phyloP scores from a whole-genome alignment of 768 basidiomycete species.

The Boletellus ananas region DNA sequence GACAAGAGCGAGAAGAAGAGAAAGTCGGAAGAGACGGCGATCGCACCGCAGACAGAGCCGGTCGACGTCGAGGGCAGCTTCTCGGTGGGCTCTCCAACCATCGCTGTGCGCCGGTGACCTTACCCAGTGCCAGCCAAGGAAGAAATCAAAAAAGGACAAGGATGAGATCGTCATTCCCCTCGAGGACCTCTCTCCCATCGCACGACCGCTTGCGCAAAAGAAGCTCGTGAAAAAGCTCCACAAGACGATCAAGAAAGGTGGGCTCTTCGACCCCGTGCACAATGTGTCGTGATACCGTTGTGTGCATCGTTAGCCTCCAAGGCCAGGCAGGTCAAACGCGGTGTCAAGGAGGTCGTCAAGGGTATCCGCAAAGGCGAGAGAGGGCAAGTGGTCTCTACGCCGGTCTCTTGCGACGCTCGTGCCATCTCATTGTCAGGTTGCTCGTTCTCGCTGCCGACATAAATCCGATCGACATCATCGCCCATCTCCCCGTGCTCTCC shows the following conservation, averaged over 20 bases:
- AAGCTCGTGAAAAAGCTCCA: constrained; percentile 93
- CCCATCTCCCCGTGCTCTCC: constrained; percentile 89
- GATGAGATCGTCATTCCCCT: constrained; percentile 59
- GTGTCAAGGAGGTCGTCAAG: constrained; percentile 98
- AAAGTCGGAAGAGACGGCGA: constrained; percentile 38
- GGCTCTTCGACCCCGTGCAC: constrained; percentile 5
- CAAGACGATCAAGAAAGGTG: constrained; percentile 92
- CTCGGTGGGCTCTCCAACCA: constrained; percentile 24
- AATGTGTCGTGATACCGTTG: neutral
- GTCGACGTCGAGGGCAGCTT: constrained; percentile 43
- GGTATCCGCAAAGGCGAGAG: constrained; percentile 96
- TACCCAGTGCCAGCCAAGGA: constrained; percentile 34
- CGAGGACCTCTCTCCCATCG: constrained; percentile 90
- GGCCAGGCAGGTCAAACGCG: constrained; percentile 91
- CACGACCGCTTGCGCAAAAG: constrained; percentile 87
- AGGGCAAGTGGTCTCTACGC: constrained; percentile 56
- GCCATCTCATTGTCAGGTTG: constrained; percentile 45
- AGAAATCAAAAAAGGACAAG: constrained; percentile 64
- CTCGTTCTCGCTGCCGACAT: constrained; percentile 95
- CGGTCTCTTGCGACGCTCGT: neutral
- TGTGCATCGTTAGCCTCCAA: constrained; percentile 67
- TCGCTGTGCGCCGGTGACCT: constrained; percentile 28
- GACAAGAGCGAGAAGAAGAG: constrained; percentile 75
- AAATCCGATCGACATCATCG: constrained; percentile 97
- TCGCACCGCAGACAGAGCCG: constrained; percentile 35